Percentiles rank a stretch among this genome's conserved stretches.
These are phyloP conservation scores for Ramularia endophylla DNA, from an alignment of 2,329 filamentous ascomycete species.

Conservation along the genomic window DNA sequence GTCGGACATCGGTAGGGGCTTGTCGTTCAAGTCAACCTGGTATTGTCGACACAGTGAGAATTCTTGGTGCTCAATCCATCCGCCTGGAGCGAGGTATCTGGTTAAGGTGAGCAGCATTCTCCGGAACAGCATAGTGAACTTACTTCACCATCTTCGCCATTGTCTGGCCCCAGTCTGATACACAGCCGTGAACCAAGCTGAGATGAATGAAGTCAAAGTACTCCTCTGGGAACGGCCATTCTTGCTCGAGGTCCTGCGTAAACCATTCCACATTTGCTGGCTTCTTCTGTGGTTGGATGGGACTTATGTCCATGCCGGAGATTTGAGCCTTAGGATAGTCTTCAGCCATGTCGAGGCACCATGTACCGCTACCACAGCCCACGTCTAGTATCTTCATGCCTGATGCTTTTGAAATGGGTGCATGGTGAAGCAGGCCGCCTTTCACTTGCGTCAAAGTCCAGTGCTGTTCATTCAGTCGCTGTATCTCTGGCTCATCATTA, in stretches of 20 bases:
- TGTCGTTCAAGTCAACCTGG: conserved; percentile 9
- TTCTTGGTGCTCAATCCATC: conserved; percentile 31
- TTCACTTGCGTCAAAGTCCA: conserved; percentile 18
- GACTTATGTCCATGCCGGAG: conserved; percentile 21
- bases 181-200: conserved; percentile 23
- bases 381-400: conserved; percentile 16
- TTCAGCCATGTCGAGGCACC: conserved; percentile 21
- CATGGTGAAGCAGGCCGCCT: conserved; percentile 13
- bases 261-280: conserved; percentile 22
- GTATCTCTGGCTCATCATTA: conserved; percentile 21
- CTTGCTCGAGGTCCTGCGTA: conserved; percentile 16
- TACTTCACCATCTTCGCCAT: conserved; percentile 10
- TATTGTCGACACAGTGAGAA: conserved; percentile 18
- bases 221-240: conserved; percentile 19
- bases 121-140: no score
- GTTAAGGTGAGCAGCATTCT: no score
- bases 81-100: conserved; percentile 24
- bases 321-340: conserved; percentile 19
- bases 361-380: conserved; percentile 22
- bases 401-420: conserved; percentile 5
- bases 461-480: conserved; percentile 22
- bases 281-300: conserved; percentile 19
- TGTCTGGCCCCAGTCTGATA: conserved; percentile 17
- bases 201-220: conserved; percentile 22
- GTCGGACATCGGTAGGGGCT: conserved; percentile 11